phyloP scores from a whole-genome alignment of 768 basidiomycete species.

The Psilocybe subaeruginosa region DNA sequence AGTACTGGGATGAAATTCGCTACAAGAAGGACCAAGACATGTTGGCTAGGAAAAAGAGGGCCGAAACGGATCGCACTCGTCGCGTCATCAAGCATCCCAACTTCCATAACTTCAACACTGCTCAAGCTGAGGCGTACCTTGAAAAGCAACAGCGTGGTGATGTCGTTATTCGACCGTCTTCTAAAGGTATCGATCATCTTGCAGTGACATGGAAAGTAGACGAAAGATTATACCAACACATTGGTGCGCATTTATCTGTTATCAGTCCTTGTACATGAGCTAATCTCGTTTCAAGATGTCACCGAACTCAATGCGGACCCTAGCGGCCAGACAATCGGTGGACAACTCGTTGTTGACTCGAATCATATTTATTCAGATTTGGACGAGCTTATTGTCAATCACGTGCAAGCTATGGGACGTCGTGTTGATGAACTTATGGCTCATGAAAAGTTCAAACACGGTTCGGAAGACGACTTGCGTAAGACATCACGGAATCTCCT shows the following conservation, averaged over 20 bases:
- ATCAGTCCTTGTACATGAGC: conserved; percentile 1
- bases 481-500: conserved; percentile 34
- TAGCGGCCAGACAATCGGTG: conserved; percentile 64
- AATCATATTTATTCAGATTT: conserved; percentile 89
- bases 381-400: conserved; percentile 96
- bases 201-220: conserved; percentile 99
- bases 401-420: conserved; percentile 91
- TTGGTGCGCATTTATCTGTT: conserved; percentile 58
- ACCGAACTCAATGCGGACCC: conserved; percentile 80
- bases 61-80: conserved; percentile 77
- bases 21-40: conserved; percentile 72
- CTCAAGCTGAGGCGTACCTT: conserved; percentile 87
- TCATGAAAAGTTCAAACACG: conserved; percentile 93
- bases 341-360: conserved; percentile 71
- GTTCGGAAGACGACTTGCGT: conserved; percentile 90
- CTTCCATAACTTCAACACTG: conserved; percentile 93
- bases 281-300: conserved; percentile 57
- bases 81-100: conserved; percentile 97
- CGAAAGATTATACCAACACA: conserved; percentile 93
- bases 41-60: conserved; percentile 80
- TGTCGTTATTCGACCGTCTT: conserved; percentile 95
- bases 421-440: conserved; percentile 94
- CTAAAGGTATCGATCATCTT: conserved; percentile 90
- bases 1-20: conserved; percentile 64
- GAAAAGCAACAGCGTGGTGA: conserved; percentile 93